phyloP scores from a whole-genome alignment of 2,329 filamentous ascomycete species.

The Aspergillus niger region DNA sequence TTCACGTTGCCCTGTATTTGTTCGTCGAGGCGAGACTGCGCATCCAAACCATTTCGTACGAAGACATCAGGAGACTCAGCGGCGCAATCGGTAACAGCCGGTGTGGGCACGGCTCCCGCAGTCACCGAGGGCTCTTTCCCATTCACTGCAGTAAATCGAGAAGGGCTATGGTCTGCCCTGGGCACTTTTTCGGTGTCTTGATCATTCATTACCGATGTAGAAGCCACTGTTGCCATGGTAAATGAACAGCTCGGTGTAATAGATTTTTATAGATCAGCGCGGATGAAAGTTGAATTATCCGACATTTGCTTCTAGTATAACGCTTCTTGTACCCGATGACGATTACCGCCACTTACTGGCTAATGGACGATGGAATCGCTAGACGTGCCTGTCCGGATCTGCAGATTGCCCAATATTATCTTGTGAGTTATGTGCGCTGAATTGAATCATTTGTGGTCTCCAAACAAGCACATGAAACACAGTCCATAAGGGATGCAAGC shows the following conservation, averaged over 20 bases:
- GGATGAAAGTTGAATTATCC: not conserved
- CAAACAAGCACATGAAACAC: not conserved
- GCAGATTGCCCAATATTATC: not conserved
- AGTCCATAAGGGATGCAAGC: not conserved
- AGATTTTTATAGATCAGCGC: not conserved
- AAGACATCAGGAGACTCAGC: slow-evolving; percentile 23
- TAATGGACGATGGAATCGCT: not conserved
- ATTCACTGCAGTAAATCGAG: slow-evolving; percentile 51
- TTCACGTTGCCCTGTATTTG: slow-evolving; percentile 57
- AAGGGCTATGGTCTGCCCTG: slow-evolving; percentile 45
- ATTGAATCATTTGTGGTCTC: not conserved
- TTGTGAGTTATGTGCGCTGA: not conserved
- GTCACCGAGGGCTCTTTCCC: slow-evolving; percentile 36
- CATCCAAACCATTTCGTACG: slow-evolving; percentile 23
- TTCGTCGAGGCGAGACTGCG: slow-evolving; percentile 33
- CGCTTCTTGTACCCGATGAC: not conserved
- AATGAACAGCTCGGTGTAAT: not conserved
- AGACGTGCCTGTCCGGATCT: not conserved
- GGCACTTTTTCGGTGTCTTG: slow-evolving; percentile 38
- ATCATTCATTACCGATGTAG: slow-evolving; percentile 36
- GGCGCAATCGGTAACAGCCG: slow-evolving; percentile 18
- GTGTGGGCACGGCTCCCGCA: slow-evolving; percentile 16
- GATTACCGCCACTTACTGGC: not conserved
- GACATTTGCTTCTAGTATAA: not conserved
- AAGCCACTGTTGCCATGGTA: slow-evolving; percentile 40